These are phyloP conservation scores for Penstemon davidsonii DNA, from an alignment of 257 asterid genomes.

Conservation along the genomic window DNA sequence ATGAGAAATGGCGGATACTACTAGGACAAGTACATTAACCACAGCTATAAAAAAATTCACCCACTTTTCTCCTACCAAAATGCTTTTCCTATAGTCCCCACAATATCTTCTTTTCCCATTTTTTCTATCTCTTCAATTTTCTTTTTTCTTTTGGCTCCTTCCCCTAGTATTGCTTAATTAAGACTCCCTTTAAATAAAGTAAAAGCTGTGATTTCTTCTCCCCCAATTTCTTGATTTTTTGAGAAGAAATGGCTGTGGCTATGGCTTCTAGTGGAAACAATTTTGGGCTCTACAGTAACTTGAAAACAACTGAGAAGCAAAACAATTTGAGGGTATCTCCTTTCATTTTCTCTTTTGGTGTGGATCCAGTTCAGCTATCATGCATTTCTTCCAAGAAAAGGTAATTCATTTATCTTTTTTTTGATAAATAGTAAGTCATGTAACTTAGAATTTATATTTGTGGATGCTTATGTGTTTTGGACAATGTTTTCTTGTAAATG, in stretches of 20 bases:
- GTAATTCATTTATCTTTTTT: constrained; percentile 31
- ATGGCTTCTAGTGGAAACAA: constrained; percentile 71
- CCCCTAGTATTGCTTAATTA: not conserved
- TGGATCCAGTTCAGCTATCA: constrained; percentile 56
- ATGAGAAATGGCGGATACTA: constrained; percentile 65
- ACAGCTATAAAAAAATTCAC: constrained; percentile 26
- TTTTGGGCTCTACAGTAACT: constrained; percentile 45
- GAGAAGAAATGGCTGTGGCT: constrained; percentile 64
- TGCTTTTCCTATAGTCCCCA: constrained; percentile 26
- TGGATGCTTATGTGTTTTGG: not conserved
- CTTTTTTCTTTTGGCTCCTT: not conserved
- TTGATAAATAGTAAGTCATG: too few relatives aligned
- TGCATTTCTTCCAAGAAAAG: constrained; percentile 56
- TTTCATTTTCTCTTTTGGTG: constrained; percentile 44
- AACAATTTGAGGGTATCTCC: constrained; percentile 43
- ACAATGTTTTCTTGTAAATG: constrained; percentile 17
- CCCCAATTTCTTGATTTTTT: not conserved
- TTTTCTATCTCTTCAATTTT: constrained; percentile 23
- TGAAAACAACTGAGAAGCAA: constrained; percentile 59
- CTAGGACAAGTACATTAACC: constrained; percentile 41
- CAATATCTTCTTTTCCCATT: constrained; percentile 24
- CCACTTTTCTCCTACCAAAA: constrained; percentile 24
- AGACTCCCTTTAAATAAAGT: constrained; percentile 25
- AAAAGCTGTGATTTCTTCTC: not conserved
- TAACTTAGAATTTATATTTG: not conserved